These are phyloP conservation scores for Apiospora kogelbergensis DNA, from an alignment of 2,329 filamentous ascomycete species.

Conservation along the genomic window DNA sequence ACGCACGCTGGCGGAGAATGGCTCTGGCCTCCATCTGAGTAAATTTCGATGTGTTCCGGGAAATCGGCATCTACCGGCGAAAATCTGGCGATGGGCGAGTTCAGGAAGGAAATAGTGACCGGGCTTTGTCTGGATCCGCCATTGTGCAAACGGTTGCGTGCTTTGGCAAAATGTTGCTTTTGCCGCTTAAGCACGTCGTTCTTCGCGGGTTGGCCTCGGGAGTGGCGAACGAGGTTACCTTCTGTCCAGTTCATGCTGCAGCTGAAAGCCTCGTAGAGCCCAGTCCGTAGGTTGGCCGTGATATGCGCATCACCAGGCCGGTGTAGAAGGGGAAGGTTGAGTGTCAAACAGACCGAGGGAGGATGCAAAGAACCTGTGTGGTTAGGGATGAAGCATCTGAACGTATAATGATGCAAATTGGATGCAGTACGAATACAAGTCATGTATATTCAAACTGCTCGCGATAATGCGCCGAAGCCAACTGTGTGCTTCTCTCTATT, in stretches of 20 bases:
- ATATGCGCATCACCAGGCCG: not conserved
- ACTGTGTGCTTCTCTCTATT: not conserved
- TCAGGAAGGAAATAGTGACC: slow-evolving; percentile 30
- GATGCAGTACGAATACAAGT: not conserved
- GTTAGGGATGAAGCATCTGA: not conserved
- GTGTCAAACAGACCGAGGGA: too few relatives aligned
- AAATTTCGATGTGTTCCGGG: not conserved
- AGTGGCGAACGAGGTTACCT: slow-evolving; percentile 44
- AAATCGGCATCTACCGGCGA: slow-evolving; percentile 3
- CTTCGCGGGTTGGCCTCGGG: slow-evolving; percentile 30
- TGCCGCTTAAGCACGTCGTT: slow-evolving; percentile 39
- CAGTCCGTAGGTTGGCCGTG: not conserved
- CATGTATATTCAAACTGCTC: not conserved
- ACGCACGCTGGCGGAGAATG: not conserved
- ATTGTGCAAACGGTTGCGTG: slow-evolving; percentile 33
- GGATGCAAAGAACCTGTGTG: not conserved
- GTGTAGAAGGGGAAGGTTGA: not conserved
- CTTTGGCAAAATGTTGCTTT: slow-evolving; percentile 47
- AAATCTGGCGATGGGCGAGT: not conserved
- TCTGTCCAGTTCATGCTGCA: slow-evolving; percentile 51
- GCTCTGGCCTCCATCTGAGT: not conserved
- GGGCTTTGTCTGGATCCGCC: slow-evolving; percentile 30
- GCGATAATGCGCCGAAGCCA: not conserved
- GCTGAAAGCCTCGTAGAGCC: not conserved
- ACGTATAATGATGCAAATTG: not conserved